Percentiles rank a stretch among this genome's conserved stretches.
Conservation (phyloP, 2,329 filamentous ascomycete species). For the Dendrostoma leiphaemia region DNA sequence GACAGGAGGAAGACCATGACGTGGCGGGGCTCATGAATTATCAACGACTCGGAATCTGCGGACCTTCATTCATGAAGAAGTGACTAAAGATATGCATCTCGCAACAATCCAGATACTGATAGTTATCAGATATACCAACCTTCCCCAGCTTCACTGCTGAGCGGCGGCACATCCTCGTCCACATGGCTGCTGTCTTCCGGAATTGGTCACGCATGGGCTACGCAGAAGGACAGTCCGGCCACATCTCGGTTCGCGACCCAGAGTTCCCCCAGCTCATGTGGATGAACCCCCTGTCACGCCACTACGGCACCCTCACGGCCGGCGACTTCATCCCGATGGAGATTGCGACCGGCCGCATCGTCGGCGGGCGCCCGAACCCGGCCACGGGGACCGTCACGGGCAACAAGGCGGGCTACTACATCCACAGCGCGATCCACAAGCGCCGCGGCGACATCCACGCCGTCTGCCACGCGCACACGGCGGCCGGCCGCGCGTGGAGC, state of each 20-base stretch:
- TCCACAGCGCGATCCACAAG: constrained; percentile 68
- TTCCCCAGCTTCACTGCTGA: constrained; percentile 41
- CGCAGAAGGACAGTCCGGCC: constrained; percentile 61
- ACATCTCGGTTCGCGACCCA: constrained; percentile 67
- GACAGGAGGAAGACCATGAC: no score
- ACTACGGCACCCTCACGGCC: constrained; percentile 66
- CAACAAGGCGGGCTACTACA: constrained; percentile 68
- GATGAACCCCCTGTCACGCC: constrained; percentile 67
- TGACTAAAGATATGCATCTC: no score
- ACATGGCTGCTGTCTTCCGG: constrained; percentile 68
- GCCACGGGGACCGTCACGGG: constrained; percentile 38
- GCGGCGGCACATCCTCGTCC: constrained; percentile 61
- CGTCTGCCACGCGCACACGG: constrained; percentile 68
- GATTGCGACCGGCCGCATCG: constrained; percentile 52
- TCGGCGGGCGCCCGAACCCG: constrained; percentile 59
- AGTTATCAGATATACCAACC: constrained; percentile 37
- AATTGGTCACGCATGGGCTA: constrained; percentile 63
- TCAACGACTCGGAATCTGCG: no score
- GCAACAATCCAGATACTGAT: neutral
- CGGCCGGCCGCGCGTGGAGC: constrained; percentile 65
- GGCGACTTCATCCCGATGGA: constrained; percentile 68
- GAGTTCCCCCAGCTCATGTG: constrained; percentile 62
- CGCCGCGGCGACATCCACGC: constrained; percentile 64
- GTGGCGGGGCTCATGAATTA: no score
- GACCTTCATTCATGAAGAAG: neutral